Evolutionary conservation across 1,284 basidiomycete genomes (phyloP).

Genomic region (Albatrellus sp.): DNA sequence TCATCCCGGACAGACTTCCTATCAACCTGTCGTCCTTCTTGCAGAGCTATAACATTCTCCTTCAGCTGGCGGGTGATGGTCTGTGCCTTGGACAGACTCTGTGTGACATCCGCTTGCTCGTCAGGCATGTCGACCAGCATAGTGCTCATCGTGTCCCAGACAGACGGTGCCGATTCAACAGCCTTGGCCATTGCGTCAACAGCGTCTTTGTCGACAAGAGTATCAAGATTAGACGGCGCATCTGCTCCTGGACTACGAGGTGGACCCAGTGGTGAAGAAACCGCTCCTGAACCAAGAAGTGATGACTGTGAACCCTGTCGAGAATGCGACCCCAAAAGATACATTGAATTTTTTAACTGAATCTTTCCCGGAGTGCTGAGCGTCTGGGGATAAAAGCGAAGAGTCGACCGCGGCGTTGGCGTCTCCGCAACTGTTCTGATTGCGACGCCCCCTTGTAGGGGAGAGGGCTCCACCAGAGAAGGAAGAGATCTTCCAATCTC

Average conservation of each 20-base stretch:
- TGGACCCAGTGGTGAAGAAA: slow-evolving; percentile 25
- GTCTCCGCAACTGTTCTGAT: slow-evolving; percentile 19
- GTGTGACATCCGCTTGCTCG: slow-evolving; percentile 28
- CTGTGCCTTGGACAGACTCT: slow-evolving; percentile 42
- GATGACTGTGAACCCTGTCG: slow-evolving; percentile 49
- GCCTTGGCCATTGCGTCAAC: slow-evolving; percentile 56
- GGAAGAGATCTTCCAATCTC: slow-evolving; percentile 78
- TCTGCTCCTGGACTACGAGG: slow-evolving; percentile 13
- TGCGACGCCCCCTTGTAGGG: slow-evolving; percentile 13
- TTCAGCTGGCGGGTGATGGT: slow-evolving; percentile 43
- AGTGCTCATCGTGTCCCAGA: slow-evolving; percentile 63
- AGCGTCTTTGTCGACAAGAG: slow-evolving; percentile 56
- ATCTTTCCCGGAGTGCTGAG: not conserved
- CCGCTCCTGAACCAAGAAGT: slow-evolving; percentile 28
- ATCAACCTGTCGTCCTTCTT: slow-evolving; percentile 36
- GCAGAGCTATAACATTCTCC: slow-evolving; percentile 38
- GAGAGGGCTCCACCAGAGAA: slow-evolving; percentile 34
- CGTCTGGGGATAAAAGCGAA: slow-evolving; percentile 2
- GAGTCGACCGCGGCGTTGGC: slow-evolving; percentile 33
- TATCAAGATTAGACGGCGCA: slow-evolving; percentile 33
- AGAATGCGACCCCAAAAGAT: slow-evolving; percentile 28
- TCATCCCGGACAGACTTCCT: slow-evolving; percentile 52
- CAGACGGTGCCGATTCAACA: slow-evolving; percentile 54
- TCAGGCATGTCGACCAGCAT: slow-evolving; percentile 35
- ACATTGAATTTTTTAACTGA: slow-evolving; percentile 6